Percentiles rank a stretch among this genome's conserved stretches.
These are phyloP conservation scores for Oryza officinalis DNA, from an alignment of 176 grass and related monocot species.

Conservation along the genomic window DNA sequence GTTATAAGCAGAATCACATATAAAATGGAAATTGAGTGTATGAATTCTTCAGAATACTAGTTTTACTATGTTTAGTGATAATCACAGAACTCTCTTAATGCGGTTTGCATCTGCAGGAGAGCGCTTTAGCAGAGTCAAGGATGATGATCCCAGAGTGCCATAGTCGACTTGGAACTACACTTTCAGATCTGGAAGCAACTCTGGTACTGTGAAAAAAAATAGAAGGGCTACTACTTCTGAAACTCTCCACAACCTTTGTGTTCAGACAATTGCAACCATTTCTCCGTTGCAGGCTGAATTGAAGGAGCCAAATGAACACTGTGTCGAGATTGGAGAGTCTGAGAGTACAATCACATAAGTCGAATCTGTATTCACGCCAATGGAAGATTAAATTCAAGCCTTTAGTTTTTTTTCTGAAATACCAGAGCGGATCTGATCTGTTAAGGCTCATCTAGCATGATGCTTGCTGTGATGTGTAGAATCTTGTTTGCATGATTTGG, in stretches of 20 bases:
- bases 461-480: not conserved
- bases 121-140: constrained; percentile 90
- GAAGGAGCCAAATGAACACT: constrained; percentile 60
- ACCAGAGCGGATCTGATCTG: not conserved
- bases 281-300: constrained; percentile 50
- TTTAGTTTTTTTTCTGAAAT: not conserved
- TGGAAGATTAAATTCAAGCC: constrained; percentile 32
- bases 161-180: constrained; percentile 72
- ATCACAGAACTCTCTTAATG: constrained; percentile 1
- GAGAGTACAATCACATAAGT: constrained; percentile 51
- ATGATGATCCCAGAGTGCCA: constrained; percentile 96
- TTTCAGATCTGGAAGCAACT: constrained; percentile 72
- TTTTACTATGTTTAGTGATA: not conserved
- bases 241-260: not conserved
- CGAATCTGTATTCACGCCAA: constrained; percentile 50
- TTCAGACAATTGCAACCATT: not conserved
- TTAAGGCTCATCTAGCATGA: not conserved
- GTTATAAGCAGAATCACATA: not conserved
- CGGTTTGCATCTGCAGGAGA: constrained; percentile 49
- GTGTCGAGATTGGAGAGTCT: constrained; percentile 60
- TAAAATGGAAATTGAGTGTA: not conserved
- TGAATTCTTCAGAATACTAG: not conserved
- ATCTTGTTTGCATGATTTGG: no score
- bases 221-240: not conserved
- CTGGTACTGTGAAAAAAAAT: constrained; percentile 43